Evolutionary conservation across 1,139 yeast genomes (phyloP), one percentile per base, ranked within the genome.

Genomic region (Wickerhamomyces sp.): DNA sequence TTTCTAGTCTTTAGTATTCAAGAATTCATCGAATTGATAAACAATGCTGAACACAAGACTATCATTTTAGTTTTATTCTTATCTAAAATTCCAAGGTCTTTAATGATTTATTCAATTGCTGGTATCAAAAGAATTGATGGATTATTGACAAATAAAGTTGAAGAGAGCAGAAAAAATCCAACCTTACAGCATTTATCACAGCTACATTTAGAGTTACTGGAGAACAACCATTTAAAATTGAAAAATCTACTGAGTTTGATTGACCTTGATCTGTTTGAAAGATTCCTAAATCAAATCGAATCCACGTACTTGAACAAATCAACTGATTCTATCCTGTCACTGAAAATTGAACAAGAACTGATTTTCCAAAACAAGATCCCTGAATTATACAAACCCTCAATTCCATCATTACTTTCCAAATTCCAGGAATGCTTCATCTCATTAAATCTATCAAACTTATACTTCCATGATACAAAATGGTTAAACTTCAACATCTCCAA

Each of bases 401-500:
- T 71, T 33, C 59, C 58, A 13, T 63, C 69, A 6, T 54, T 73
- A 2, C 59, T 72, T 36, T 32, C 30, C 6, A 40, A 45, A 18
- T 38, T 55, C 11, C 43, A 53, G 18, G 49, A 48, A 23, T 23
- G 35, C 13, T 57, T 56, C 36, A 56, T 37, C 63, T 64, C 36
- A 56, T 65, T 37, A 67, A 69, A 73, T 51, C 62, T 75, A 2
- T 67, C 78, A 0, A 76, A 73, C 36, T 58, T 88, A 37, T 84
- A 76, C 56, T 83, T 83, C 57, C 81, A 84, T 59, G 83, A 87
- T 55, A 81, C 81, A 0, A 71, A 73, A 34, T 88, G 96, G 96
- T 67, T 88, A 10, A 73, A 75, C 18, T 63, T 84, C 7, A 76
- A 75, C 6, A 64, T 67, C 11, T 59, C 57, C 23, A 55, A 52